These are phyloP conservation scores for Dactylorhiza incarnata DNA, from an alignment of 106 monocot genomes.

Conservation along the genomic window DNA sequence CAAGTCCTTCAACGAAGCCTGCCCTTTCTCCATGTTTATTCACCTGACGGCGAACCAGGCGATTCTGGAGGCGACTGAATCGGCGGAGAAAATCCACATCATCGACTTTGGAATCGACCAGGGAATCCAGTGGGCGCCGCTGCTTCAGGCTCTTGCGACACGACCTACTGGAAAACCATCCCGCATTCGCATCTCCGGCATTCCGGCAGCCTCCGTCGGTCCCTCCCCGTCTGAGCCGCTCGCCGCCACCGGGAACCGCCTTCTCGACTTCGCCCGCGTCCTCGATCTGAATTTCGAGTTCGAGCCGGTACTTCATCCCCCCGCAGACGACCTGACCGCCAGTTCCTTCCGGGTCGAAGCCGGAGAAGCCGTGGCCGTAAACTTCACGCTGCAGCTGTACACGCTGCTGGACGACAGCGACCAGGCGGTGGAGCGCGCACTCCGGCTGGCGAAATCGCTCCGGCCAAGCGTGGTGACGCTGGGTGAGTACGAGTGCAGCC, in stretches of 20 bases:
- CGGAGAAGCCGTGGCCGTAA: conserved; percentile 67
- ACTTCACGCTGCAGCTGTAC: conserved; percentile 93
- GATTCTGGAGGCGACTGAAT: conserved; percentile 79
- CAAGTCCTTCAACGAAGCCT: conserved; percentile 82
- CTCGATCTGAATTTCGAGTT: conserved; percentile 84
- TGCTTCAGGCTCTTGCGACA: conserved; percentile 87
- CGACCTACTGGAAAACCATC: conserved; percentile 67
- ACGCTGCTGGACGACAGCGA: conserved; percentile 38
- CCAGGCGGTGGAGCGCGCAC: conserved; percentile 22
- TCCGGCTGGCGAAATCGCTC: conserved; percentile 59
- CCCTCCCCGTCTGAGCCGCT: conserved; percentile 31
- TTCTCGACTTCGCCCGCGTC: conserved; percentile 59
- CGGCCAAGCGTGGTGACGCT: conserved; percentile 71
- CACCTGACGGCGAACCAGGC: conserved; percentile 98
- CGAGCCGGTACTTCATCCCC: conserved; percentile 55
- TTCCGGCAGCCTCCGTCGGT: conserved; percentile 49
- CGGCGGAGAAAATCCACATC: conserved; percentile 66
- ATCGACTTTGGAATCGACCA: conserved; percentile 86
- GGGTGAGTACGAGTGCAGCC: conserved; percentile 62
- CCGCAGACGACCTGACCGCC: conserved; percentile 38
- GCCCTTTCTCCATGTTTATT: conserved; percentile 88
- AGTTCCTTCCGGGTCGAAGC: conserved; percentile 40
- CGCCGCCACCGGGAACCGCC: conserved; percentile 60
- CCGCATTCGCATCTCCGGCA: conserved; percentile 70
- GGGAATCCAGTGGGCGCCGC: conserved; percentile 92